phyloP scores from a whole-genome alignment of 1,284 basidiomycete species.

The Bondarzewia mesenterica region DNA sequence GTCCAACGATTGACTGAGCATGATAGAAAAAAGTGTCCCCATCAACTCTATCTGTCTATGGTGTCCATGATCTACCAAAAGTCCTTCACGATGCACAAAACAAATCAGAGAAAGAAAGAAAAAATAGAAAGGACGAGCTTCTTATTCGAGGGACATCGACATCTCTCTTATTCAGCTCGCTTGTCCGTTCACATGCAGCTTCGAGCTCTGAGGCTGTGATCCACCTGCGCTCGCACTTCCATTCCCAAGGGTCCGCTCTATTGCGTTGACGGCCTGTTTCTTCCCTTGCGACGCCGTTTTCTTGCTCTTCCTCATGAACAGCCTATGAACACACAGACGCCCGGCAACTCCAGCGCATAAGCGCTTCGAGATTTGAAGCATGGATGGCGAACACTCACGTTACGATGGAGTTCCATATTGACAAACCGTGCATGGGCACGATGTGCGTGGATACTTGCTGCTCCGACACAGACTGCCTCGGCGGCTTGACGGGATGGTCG shows the following conservation, averaged over 20 bases:
- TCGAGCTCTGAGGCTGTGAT: not conserved
- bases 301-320: slow-evolving; percentile 39
- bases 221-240: not conserved
- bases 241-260: not conserved
- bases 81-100: too few relatives aligned
- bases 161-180: too few relatives aligned
- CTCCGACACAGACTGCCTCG: slow-evolving; percentile 50
- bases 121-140: too few relatives aligned
- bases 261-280: slow-evolving; percentile 16
- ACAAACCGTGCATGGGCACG: slow-evolving; percentile 41
- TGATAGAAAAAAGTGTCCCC: too few relatives aligned
- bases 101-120: too few relatives aligned
- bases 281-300: slow-evolving; percentile 32
- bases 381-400: slow-evolving; percentile 22
- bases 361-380: not conserved
- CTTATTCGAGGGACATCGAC: too few relatives aligned
- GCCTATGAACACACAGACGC: slow-evolving; percentile 25
- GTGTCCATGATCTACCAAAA: too few relatives aligned
- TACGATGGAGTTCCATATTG: slow-evolving; percentile 46
- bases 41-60: too few relatives aligned
- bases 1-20: too few relatives aligned
- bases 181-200: too few relatives aligned
- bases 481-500: slow-evolving; percentile 40
- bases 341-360: not conserved
- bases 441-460: slow-evolving; percentile 37